Evolutionary conservation across 495 filamentous ascomycete genomes (phyloP).

Genomic region (Pyrenula aspistea): DNA sequence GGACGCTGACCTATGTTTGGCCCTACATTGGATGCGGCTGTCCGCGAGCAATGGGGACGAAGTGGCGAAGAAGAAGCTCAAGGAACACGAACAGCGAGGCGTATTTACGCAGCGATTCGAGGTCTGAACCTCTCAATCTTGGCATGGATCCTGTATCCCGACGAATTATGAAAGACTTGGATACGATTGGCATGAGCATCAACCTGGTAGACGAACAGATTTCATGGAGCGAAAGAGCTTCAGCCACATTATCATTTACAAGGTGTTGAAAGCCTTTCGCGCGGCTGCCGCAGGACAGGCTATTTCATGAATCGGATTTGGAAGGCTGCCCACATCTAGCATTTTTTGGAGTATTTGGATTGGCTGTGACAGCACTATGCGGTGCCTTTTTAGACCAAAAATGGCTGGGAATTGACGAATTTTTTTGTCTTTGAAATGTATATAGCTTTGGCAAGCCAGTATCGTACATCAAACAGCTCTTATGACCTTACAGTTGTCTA

Average conservation of each 20-base stretch:
- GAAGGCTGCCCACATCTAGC: neutral
- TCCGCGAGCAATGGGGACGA: constrained; percentile 78
- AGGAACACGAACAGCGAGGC: constrained; percentile 46
- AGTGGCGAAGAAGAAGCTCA: constrained; percentile 73
- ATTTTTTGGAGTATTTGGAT: neutral
- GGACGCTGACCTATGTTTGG: constrained; percentile 66
- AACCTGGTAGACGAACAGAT: too few relatives aligned
- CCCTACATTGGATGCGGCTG: constrained; percentile 97
- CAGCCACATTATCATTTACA: neutral
- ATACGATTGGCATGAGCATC: too few relatives aligned
- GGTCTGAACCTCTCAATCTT: too few relatives aligned
- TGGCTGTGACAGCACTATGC: neutral
- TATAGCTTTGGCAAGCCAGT: neutral
- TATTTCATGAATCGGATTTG: neutral
- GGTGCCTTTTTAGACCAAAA: neutral
- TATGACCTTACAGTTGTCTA: too few relatives aligned
- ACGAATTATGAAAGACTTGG: too few relatives aligned
- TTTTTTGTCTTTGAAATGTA: neutral
- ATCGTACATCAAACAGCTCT: neutral
- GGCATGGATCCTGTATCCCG: too few relatives aligned
- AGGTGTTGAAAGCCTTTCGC: neutral
- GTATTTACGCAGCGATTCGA: neutral
- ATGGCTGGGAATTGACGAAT: neutral
- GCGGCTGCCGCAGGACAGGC: too few relatives aligned
- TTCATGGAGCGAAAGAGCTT: neutral